Base-by-base conservation (phyloP, 2,329 filamentous ascomycete genomes). In the Lecanicillium sp. region DNA sequence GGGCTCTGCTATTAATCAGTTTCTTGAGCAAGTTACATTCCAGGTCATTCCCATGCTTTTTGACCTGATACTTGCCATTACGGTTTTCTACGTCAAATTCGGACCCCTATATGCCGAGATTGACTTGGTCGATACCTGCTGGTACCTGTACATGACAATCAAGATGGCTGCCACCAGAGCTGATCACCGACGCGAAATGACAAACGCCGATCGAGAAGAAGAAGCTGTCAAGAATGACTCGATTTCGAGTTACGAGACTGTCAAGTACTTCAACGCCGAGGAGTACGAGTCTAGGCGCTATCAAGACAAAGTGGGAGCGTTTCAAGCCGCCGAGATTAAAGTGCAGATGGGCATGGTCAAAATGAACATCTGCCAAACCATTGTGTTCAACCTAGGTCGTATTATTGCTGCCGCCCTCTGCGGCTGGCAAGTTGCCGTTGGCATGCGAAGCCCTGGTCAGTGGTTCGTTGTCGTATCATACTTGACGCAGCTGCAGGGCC, bases 141-240 rank as follows among this genome's bases (percentile, higher is more conserved):
- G 87, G 65, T 98, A 98, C 65, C 81, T 97, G 39, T 95, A 95
- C 62, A 77, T 97, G 55, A 98, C 92, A 6, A 87, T 98, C 51
- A 86, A 89, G 47, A 88, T 98, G 83, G 90, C 92, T 13, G 84
- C 90, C 45, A 95, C 88, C 68, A 77, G 92, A 51, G 87, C 89
- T 6, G 87, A 94, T 53, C 87, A 95, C 52, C 80, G 92, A 51
- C 78, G 92, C 44, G 79, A 90, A 54, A 96, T 96, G 84, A 90
- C 90, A 36, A 97, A 96, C 57, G 87, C 88, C 12, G 88, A 92
- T 49, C 77, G 92, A 46, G 88, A 96, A 62, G 88, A 96, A 62
- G 90, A 96, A 61, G 92, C 92, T 6, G 88, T 97, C 50, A 97
- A 97, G 64, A 97, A 96, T 57, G 92, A 98, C 60, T 97, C 92